Percentiles rank a stretch among this genome's conserved stretches.
These are phyloP conservation scores for Kwoniella sp. DNA, from an alignment of 768 basidiomycete genomes.

Conservation along the genomic window DNA sequence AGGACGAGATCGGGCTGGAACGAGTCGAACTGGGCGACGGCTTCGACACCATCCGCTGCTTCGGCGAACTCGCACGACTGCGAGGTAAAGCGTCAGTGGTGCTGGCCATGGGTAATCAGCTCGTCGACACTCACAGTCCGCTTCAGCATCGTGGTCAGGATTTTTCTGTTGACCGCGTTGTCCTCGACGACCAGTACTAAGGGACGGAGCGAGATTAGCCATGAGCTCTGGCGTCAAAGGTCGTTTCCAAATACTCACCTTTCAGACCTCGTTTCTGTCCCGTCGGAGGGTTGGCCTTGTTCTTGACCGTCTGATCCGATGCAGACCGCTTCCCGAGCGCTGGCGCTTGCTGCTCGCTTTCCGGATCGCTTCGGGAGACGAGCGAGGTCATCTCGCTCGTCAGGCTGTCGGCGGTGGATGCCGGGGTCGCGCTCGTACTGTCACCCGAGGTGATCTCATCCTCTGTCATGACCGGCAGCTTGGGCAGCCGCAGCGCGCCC, in stretches of 20 bases:
- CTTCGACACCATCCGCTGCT: slow-evolving; percentile 44
- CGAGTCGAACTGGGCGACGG: slow-evolving; percentile 28
- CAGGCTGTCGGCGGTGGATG: slow-evolving; percentile 1
- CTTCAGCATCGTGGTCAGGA: slow-evolving; percentile 35
- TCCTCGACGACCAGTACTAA: slow-evolving; percentile 48
- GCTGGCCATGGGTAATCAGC: not conserved
- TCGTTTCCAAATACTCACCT: not conserved
- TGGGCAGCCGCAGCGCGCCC: not conserved
- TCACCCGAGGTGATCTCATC: not conserved
- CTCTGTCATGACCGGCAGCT: not conserved
- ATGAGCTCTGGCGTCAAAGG: not conserved
- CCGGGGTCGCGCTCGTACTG: not conserved
- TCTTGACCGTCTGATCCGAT: slow-evolving; percentile 2
- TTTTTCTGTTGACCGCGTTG: slow-evolving; percentile 39
- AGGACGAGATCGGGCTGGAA: slow-evolving; percentile 38
- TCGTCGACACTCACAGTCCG: slow-evolving; percentile 25
- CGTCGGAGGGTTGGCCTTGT: too few species aligned
- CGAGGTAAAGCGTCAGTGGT: not conserved
- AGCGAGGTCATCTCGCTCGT: slow-evolving; percentile 5
- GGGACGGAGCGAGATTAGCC: not conserved
- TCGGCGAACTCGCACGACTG: slow-evolving; percentile 35
- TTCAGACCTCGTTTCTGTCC: too few species aligned
- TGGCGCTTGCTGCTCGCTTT: not conserved
- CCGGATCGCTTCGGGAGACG: not conserved
- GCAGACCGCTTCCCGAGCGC: slow-evolving; percentile 1